phyloP scores from a whole-genome alignment of 2,329 filamentous ascomycete species.

The Fusarium luffae region DNA sequence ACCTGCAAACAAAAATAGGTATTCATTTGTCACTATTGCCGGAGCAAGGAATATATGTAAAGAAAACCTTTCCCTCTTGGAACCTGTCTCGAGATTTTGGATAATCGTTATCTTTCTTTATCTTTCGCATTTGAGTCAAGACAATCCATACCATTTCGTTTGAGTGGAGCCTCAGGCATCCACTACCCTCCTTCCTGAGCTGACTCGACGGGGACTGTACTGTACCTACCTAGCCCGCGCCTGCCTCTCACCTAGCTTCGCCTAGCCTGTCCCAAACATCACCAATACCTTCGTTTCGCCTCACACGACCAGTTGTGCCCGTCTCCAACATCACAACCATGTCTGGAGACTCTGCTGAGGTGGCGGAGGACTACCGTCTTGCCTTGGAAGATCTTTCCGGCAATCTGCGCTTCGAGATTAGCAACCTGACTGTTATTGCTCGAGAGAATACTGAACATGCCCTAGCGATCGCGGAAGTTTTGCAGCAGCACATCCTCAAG shows the following conservation, averaged over 20 bases:
- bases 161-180: slow-evolving; percentile 28
- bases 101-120: slow-evolving; percentile 2
- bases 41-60: background rate
- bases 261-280: slow-evolving; percentile 24
- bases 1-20: background rate
- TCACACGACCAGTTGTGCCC: slow-evolving; percentile 24
- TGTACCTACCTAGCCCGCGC: background rate
- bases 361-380: slow-evolving; percentile 94
- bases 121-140: slow-evolving; percentile 4
- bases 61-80: background rate
- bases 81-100: background rate
- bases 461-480: slow-evolving; percentile 86
- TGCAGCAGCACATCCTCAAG: slow-evolving; percentile 94
- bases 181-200: background rate
- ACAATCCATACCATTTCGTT: background rate
- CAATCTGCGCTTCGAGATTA: slow-evolving; percentile 95
- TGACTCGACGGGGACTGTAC: slow-evolving; percentile 2
- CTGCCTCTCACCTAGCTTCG: slow-evolving; percentile 14
- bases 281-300: slow-evolving; percentile 14
- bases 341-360: slow-evolving; percentile 76
- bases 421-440: slow-evolving; percentile 95
- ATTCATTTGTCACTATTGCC: background rate
- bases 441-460: slow-evolving; percentile 98
- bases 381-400: slow-evolving; percentile 90
- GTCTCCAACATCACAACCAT: slow-evolving; percentile 49